Base-by-base conservation (phyloP, 495 filamentous ascomycete species). In the Xylaria scruposa region DNA sequence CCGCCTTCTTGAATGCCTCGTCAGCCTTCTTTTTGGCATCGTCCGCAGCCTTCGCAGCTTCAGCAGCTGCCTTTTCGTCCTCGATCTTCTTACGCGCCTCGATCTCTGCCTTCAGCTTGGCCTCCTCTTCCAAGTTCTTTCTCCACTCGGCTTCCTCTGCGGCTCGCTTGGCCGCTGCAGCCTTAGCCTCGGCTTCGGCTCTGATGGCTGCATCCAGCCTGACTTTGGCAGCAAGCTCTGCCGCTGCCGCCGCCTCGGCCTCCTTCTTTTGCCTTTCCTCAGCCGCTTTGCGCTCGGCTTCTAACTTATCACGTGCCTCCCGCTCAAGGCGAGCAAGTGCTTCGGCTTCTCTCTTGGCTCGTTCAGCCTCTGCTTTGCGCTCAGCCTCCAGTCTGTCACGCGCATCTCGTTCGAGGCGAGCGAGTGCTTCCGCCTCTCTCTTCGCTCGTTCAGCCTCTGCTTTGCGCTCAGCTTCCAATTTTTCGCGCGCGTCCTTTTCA, bases 231-330 rank as follows among this genome's bases (percentile, higher is more conserved):
- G 79, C 79, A 0, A 82, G 83, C 63, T 83, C 83, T 10, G 80
- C 82, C 1, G 78, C 74, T n/a, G 83, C 85, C 24, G 79, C 80
- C 8, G 83, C 80, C 53, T 85, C 83, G 4, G 87, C 85, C 46
- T 88, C 88, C 53, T 78, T 84, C 60, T 81, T 86, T 36, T 81
- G 82, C 72, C 83, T 83, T 60, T 90, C 88, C 7, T 85, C 88
- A 40, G 83, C 84, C 54, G 84, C 86, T 72, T 85, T 85, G 13
- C 76, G 72, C 53, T 81, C 78, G 1, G 73, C 77, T 53, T 83
- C 79, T 8, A 81, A 61, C 72, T 80, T 82, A 13, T 79, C 78
- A 62, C 80, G 74, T 58, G 82, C 78, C 31, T 78, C 74, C 54
- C 80, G 77, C 60, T 81, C 81, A n/a, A 79, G 78, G 5, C 79